phyloP scores from a whole-genome alignment of 768 basidiomycete genomes.

The Rhodosporidiobolus odoratus region DNA sequence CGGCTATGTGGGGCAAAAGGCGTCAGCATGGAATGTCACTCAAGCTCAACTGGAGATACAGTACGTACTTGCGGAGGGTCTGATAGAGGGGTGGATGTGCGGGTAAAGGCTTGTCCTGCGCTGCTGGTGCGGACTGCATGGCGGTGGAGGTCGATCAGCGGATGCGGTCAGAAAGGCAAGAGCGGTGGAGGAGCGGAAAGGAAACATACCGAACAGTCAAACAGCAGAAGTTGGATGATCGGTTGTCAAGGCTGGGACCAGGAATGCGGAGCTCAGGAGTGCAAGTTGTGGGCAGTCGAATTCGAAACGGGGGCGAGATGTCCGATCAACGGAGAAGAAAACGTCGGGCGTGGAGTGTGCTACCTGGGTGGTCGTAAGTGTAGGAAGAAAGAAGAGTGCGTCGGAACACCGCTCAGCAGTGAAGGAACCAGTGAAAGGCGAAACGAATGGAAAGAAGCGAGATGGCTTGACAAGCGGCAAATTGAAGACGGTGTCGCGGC shows the following conservation, averaged over 20 bases:
- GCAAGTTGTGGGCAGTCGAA: too few relatives aligned
- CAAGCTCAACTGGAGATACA: too few relatives aligned
- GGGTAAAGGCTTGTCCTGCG: background rate
- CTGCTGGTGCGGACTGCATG: background rate
- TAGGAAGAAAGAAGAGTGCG: background rate
- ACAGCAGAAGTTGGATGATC: too few relatives aligned
- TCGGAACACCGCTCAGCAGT: background rate
- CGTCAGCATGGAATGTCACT: background rate
- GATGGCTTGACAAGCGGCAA: slow-evolving; percentile 3
- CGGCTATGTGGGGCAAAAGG: background rate
- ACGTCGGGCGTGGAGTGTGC: too few relatives aligned
- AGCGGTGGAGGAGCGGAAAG: background rate
- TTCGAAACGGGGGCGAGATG: too few relatives aligned
- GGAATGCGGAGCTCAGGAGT: too few relatives aligned
- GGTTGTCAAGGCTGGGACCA: too few relatives aligned
- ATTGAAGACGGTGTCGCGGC: background rate
- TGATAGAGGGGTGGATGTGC: background rate
- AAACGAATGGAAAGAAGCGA: background rate
- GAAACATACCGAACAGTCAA: background rate
- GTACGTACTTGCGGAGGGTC: too few relatives aligned
- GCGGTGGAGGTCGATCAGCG: background rate
- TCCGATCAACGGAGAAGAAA: background rate
- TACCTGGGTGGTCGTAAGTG: background rate
- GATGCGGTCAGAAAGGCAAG: background rate
- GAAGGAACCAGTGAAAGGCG: background rate